Percentiles rank a stretch among this genome's conserved stretches.
Evolutionary conservation across 441 rosid species (phyloP).

Genomic region (Syzygium syzygioides): DNA sequence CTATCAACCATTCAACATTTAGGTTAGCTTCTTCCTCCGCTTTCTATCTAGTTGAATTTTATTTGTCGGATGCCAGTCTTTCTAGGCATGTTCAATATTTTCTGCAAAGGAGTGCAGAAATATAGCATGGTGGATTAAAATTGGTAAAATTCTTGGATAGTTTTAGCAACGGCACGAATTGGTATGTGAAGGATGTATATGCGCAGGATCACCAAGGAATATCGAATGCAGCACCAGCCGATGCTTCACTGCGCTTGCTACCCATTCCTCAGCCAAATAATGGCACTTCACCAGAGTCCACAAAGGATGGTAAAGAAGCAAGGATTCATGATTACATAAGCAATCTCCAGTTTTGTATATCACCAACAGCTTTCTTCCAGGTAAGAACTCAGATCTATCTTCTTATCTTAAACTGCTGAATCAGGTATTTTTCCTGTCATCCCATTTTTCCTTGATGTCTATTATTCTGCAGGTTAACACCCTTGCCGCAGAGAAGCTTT

Average conservation of each 20-base stretch:
- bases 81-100: not conserved
- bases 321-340: conserved; percentile 83
- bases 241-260: conserved; percentile 59
- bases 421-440: not conserved
- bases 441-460: not conserved
- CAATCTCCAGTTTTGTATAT: conserved; percentile 73
- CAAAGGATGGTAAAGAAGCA: conserved; percentile 39
- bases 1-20: not conserved
- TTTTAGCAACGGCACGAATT: not conserved
- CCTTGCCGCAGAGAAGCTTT: conserved; percentile 87
- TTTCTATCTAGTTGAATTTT: not conserved
- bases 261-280: conserved; percentile 37
- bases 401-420: not conserved
- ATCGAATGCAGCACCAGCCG: conserved; percentile 85
- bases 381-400: conserved; percentile 19
- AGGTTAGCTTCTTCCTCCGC: not conserved
- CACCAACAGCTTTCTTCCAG: conserved; percentile 97
- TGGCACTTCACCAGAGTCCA: conserved; percentile 19
- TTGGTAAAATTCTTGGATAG: not conserved
- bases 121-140: not conserved
- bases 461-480: conserved; percentile 67
- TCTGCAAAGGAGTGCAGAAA: not conserved
- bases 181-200: not conserved
- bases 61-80: not conserved
- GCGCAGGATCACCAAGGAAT: conserved; percentile 88